phyloP scores from a whole-genome alignment of 2,329 filamentous ascomycete species.

The Trichophyton simii region DNA sequence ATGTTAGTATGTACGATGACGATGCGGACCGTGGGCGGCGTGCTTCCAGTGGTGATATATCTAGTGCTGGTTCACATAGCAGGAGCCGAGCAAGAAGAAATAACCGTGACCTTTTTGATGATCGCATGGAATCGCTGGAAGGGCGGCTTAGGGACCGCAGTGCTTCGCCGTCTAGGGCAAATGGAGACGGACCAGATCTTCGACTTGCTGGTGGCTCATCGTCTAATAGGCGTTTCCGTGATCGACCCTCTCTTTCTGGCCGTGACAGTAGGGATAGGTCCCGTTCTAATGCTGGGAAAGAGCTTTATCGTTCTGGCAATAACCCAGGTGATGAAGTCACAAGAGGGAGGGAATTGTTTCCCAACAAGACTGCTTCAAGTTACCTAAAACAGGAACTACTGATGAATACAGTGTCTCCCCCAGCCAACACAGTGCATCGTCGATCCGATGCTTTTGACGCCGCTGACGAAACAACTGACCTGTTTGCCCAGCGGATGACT shows the following conservation, averaged over 20 bases:
- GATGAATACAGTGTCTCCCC: conserved; percentile 24
- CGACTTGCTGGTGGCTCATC: conserved; percentile 22
- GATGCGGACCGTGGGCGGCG: conserved; percentile 26
- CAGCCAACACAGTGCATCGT: conserved; percentile 32
- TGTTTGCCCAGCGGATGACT: conserved; percentile 39
- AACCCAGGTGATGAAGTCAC: conserved; percentile 18
- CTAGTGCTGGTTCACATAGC: conserved; percentile 21
- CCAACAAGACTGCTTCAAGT: conserved; percentile 28
- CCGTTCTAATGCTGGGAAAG: conserved; percentile 33
- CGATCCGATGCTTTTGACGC: conserved; percentile 42
- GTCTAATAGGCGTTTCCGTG: conserved; percentile 30
- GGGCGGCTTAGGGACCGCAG: conserved; percentile 47
- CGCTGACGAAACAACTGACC: conserved; percentile 42
- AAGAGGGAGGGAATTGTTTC: conserved; percentile 37
- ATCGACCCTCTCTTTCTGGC: conserved; percentile 26
- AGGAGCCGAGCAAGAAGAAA: conserved; percentile 21
- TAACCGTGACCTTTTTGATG: conserved; percentile 27
- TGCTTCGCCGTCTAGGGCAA: conserved; percentile 46
- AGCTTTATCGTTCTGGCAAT: conserved; percentile 46
- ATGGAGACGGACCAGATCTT: conserved; percentile 31
- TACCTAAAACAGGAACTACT: conserved; percentile 48
- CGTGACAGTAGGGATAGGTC: conserved; percentile 20
- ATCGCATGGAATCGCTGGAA: conserved; percentile 20
- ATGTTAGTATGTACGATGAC: conserved; percentile 76
- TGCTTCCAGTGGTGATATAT: conserved; percentile 16